phyloP scores from a whole-genome alignment of 2,329 filamentous ascomycete genomes.

The Penicillium sp. region DNA sequence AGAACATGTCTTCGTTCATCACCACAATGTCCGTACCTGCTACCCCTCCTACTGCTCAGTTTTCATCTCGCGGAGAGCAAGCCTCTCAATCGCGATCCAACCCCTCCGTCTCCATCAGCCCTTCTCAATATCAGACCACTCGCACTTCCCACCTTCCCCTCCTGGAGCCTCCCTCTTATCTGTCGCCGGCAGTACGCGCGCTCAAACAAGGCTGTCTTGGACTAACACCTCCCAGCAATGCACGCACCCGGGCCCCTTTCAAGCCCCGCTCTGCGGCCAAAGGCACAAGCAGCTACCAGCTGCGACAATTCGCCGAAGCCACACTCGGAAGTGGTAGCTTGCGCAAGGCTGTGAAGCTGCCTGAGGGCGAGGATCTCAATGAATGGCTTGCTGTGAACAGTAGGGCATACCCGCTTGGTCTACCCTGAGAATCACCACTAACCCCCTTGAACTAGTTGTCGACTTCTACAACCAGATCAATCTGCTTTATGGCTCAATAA shows the following conservation, averaged over 20 bases:
- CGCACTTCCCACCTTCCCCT: slow-evolving; percentile 31
- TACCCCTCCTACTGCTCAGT: slow-evolving; percentile 35
- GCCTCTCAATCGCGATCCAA: slow-evolving; percentile 19
- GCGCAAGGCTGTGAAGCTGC: slow-evolving; percentile 93
- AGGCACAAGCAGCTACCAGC: slow-evolving; percentile 86
- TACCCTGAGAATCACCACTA: slow-evolving; percentile 22
- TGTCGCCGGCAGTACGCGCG: slow-evolving; percentile 37
- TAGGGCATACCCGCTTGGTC: slow-evolving; percentile 45
- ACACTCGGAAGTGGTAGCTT: slow-evolving; percentile 93
- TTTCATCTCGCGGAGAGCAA: slow-evolving; percentile 30
- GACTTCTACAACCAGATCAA: slow-evolving; percentile 99
- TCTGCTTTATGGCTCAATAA: slow-evolving; percentile 96
- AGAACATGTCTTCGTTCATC: slow-evolving; percentile 72
- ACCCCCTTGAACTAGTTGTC: slow-evolving; percentile 68
- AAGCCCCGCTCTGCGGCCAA: slow-evolving; percentile 82
- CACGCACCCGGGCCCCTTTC: slow-evolving; percentile 86
- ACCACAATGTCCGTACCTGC: slow-evolving; percentile 72
- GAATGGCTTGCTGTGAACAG: slow-evolving; percentile 98
- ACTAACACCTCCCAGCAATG: slow-evolving; percentile 64
- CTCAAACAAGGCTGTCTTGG: slow-evolving; percentile 41
- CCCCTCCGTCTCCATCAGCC: slow-evolving; percentile 22
- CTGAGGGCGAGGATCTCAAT: slow-evolving; percentile 95
- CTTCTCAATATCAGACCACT: slow-evolving; percentile 34
- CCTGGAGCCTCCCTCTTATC: slow-evolving; percentile 36
- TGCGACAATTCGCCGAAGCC: slow-evolving; percentile 97